Conservation (phyloP, 441 rosid species). For the Heliophila coronopifolia region DNA sequence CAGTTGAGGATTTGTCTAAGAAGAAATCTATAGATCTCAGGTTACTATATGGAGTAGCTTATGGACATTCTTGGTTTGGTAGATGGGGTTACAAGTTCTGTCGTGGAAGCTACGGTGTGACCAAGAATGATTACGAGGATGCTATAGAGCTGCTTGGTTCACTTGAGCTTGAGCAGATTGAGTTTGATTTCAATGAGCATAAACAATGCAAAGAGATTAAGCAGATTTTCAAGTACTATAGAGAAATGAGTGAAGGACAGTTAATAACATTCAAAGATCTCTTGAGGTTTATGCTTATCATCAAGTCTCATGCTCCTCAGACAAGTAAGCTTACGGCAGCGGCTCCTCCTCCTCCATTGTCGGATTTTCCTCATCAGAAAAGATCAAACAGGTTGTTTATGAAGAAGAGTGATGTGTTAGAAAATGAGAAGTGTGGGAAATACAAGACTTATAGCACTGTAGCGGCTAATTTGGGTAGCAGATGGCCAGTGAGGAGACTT, state of each 20-base stretch:
- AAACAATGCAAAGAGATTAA: slow-evolving; percentile 41
- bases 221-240: slow-evolving; percentile 43
- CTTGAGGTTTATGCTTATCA: slow-evolving; percentile 58
- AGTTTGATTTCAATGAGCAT: slow-evolving; percentile 50
- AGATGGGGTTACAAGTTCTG: slow-evolving; percentile 74
- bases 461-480: slow-evolving; percentile 51
- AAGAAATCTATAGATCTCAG: slow-evolving; percentile 75
- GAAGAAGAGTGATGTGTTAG: slow-evolving; percentile 29
- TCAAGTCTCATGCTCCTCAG: slow-evolving; percentile 42
- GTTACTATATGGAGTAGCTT: slow-evolving; percentile 62
- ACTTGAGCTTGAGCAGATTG: no score
- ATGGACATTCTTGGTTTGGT: slow-evolving; percentile 72
- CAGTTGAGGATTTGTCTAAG: slow-evolving; percentile 67
- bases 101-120: slow-evolving; percentile 66
- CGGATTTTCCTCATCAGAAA: slow-evolving; percentile 18
- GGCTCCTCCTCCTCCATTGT: not conserved
- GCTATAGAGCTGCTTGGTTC: no score
- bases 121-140: slow-evolving; percentile 50
- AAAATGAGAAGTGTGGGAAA: slow-evolving; percentile 33
- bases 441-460: slow-evolving; percentile 39
- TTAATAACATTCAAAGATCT: slow-evolving; percentile 61
- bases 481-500: slow-evolving; percentile 83
- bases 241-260: slow-evolving; percentile 53
- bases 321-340: slow-evolving; percentile 30
- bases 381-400: slow-evolving; percentile 25